Conservation (phyloP, 805 yeast species). For the Babjeviella inositovora region DNA sequence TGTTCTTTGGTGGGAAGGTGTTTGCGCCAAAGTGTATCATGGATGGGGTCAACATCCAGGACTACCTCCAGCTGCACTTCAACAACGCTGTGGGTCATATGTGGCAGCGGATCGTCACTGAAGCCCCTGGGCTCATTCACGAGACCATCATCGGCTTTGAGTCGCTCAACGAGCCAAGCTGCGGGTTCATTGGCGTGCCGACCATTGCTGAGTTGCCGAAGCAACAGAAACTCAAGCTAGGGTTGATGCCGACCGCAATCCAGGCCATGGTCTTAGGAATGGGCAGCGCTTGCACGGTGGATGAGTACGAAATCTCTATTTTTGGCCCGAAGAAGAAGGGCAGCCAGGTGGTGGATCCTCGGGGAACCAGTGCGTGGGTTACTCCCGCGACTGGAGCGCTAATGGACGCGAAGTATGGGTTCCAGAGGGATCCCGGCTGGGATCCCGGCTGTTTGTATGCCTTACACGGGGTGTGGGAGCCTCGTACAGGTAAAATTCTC, state of each 20-base stretch:
- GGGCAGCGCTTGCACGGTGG: slow-evolving; percentile 60
- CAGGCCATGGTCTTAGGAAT: slow-evolving; percentile 64
- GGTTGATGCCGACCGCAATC: slow-evolving; percentile 71
- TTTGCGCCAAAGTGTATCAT: slow-evolving; percentile 67
- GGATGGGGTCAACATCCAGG: slow-evolving; percentile 64
- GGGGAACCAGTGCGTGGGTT: slow-evolving; percentile 64
- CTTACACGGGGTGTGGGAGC: slow-evolving; percentile 64
- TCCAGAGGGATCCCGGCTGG: slow-evolving; percentile 55
- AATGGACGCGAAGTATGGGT: slow-evolving; percentile 65
- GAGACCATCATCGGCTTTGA: slow-evolving; percentile 63
- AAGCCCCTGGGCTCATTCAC: slow-evolving; percentile 27
- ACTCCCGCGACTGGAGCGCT: slow-evolving; percentile 60
- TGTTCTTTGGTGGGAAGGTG: slow-evolving; percentile 65
- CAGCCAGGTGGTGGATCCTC: slow-evolving; percentile 39
- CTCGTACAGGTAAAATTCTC: slow-evolving; percentile 16
- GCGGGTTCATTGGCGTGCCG: slow-evolving; percentile 53
- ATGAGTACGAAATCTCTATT: slow-evolving; percentile 49
- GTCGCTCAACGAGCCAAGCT: slow-evolving; percentile 72
- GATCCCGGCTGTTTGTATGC: slow-evolving; percentile 72
- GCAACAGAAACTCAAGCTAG: slow-evolving; percentile 52
- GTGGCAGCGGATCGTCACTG: slow-evolving; percentile 16
- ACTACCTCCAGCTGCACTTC: slow-evolving; percentile 53
- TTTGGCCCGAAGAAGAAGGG: slow-evolving; percentile 68
- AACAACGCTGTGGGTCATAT: slow-evolving; percentile 33
- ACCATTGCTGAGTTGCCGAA: slow-evolving; percentile 40